Conservation (phyloP, 2,329 filamentous ascomycete species). For the Knoxdaviesia proteae region DNA sequence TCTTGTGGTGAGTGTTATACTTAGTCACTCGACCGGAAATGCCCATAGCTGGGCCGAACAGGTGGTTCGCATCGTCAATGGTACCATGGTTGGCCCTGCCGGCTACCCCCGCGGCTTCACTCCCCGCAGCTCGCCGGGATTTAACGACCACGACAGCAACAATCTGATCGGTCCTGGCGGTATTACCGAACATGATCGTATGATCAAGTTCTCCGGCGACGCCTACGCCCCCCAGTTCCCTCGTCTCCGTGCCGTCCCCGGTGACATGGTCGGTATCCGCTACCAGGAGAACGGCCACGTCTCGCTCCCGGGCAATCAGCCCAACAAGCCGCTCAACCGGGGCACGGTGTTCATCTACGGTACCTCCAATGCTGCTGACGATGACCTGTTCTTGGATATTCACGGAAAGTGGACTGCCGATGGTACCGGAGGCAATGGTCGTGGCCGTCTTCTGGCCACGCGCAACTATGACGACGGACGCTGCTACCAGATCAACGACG, state of each 20-base stretch:
- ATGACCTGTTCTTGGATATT: slow-evolving; percentile 37
- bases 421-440: slow-evolving; percentile 60
- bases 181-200: slow-evolving; percentile 20
- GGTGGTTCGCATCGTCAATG: slow-evolving; percentile 50
- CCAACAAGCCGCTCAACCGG: slow-evolving; percentile 40
- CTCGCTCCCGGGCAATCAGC: slow-evolving; percentile 32
- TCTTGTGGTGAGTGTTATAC: slow-evolving; percentile 11
- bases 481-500: slow-evolving; percentile 62
- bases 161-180: slow-evolving; percentile 40
- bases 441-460: slow-evolving; percentile 54
- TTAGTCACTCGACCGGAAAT: slow-evolving; percentile 9
- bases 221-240: slow-evolving; percentile 38
- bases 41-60: slow-evolving; percentile 75
- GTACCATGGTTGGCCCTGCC: slow-evolving; percentile 45
- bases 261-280: slow-evolving; percentile 43
- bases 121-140: slow-evolving; percentile 31
- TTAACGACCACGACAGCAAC: slow-evolving; percentile 35
- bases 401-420: slow-evolving; percentile 59
- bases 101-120: slow-evolving; percentile 61
- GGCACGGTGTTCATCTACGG: slow-evolving; percentile 61
- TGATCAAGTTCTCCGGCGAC: slow-evolving; percentile 35
- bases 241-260: slow-evolving; percentile 36
- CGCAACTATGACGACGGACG: slow-evolving; percentile 78
- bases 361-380: slow-evolving; percentile 33
- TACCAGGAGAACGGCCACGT: slow-evolving; percentile 66